Percentiles rank a stretch among this genome's conserved stretches.
These are phyloP conservation scores for Scedosporium boydii DNA, from an alignment of 2,329 filamentous ascomycete genomes.

Conservation along the genomic window DNA sequence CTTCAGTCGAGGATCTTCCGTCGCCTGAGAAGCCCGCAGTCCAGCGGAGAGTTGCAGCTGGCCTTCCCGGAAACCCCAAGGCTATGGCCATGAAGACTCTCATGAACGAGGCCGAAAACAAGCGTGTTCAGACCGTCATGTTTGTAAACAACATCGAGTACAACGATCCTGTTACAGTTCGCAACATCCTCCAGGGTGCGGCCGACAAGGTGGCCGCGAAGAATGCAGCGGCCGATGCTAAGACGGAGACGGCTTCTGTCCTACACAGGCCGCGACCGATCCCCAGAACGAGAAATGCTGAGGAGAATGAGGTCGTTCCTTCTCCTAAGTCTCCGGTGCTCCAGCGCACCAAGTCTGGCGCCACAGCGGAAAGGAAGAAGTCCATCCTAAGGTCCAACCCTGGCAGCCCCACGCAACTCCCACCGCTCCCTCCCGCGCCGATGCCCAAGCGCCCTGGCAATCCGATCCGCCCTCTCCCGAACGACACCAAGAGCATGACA, in stretches of 20 bases:
- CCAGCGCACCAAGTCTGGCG: constrained; percentile 39
- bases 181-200: constrained; percentile 37
- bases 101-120: constrained; percentile 16
- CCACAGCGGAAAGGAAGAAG: constrained; percentile 33
- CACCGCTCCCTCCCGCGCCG: constrained; percentile 40
- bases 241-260: constrained; percentile 26
- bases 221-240: constrained; percentile 8
- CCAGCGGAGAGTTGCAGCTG: constrained; percentile 33
- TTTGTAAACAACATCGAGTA: constrained; percentile 48
- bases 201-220: constrained; percentile 20
- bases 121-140: constrained; percentile 39
- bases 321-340: constrained; percentile 28
- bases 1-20: constrained; percentile 13
- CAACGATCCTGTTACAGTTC: constrained; percentile 38
- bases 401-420: constrained; percentile 39
- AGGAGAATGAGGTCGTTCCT: constrained; percentile 32
- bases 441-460: constrained; percentile 20
- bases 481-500: constrained; percentile 48
- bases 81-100: constrained; percentile 23
- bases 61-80: constrained; percentile 38
- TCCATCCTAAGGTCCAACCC: constrained; percentile 33
- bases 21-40: constrained; percentile 24
- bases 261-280: constrained; percentile 48
- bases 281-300: constrained; percentile 31
- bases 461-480: constrained; percentile 32